Percentiles rank a stretch among this genome's conserved stretches.
Evolutionary conservation across 2,329 filamentous ascomycete species (phyloP).

Genomic region (Penicillium sp.): DNA sequence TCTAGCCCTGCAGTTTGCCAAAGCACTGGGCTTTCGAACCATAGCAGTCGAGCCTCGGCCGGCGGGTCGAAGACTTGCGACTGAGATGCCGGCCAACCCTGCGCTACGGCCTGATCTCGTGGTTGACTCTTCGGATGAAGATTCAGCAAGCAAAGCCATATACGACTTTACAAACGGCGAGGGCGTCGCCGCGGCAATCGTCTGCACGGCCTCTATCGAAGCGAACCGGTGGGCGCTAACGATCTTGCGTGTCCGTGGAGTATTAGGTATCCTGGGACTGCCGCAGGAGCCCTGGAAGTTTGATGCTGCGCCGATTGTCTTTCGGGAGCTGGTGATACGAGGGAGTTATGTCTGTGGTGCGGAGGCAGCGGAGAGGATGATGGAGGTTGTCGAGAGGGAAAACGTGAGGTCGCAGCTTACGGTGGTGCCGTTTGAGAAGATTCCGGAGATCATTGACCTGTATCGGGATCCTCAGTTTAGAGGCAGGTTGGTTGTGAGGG

Average conservation of each 20-base stretch:
- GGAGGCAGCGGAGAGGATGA: not conserved
- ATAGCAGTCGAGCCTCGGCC: not conserved
- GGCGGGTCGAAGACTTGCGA: not conserved
- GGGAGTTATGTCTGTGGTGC: not conserved
- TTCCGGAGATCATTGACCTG: not conserved
- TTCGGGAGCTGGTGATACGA: not conserved
- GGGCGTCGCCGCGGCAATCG: not conserved
- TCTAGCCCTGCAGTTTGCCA: not conserved
- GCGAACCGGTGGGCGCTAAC: not conserved
- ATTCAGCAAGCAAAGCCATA: not conserved
- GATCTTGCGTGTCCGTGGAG: not conserved
- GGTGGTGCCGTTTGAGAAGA: not conserved
- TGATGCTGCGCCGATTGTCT: not conserved
- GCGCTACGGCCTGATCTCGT: not conserved
- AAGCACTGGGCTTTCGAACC: not conserved
- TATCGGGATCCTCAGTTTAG: not conserved
- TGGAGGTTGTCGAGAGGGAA: not conserved
- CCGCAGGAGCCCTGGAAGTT: not conserved
- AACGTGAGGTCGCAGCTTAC: not conserved
- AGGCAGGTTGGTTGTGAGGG: not conserved
- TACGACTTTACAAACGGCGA: not conserved
- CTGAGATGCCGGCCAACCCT: not conserved
- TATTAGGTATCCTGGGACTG: not conserved
- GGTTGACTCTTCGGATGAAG: not conserved
- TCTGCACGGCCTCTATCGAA: not conserved